These are phyloP conservation scores for Corymbia citriodora DNA, from an alignment of 441 rosid genomes.

Conservation along the genomic window DNA sequence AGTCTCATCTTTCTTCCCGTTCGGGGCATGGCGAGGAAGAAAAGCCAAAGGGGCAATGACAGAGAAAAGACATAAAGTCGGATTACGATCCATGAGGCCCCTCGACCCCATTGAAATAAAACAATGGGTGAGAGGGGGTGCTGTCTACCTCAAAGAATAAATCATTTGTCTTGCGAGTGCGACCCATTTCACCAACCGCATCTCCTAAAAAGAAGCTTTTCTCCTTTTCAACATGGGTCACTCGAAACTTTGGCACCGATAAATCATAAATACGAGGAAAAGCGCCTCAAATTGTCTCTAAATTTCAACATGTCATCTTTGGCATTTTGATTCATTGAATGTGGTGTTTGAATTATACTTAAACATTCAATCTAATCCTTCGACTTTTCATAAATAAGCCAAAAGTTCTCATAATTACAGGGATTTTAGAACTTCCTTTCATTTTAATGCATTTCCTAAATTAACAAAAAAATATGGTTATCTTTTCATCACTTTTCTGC, in stretches of 20 bases:
- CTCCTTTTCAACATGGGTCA: neutral
- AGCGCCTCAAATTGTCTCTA: accelerated
- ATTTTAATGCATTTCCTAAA: neutral
- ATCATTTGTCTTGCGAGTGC: neutral
- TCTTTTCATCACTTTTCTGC: neutral
- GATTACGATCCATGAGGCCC: neutral
- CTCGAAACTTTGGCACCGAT: neutral
- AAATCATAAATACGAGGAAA: neutral
- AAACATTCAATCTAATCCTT: neutral
- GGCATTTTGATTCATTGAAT: neutral
- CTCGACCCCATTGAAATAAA: neutral
- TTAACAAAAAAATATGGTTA: neutral
- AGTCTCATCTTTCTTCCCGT: neutral
- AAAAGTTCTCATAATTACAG: neutral
- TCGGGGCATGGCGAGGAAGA: neutral
- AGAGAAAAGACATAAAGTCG: neutral
- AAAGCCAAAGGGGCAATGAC: neutral
- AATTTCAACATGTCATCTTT: neutral
- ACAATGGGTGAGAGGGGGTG: neutral
- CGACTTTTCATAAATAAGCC: neutral
- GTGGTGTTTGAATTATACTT: neutral
- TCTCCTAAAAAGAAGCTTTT: neutral
- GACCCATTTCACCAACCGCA: neutral
- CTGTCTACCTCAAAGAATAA: neutral
- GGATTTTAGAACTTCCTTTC: neutral